Base-by-base conservation (phyloP, 2,329 filamentous ascomycete species). In the Verticillium dahliae region DNA sequence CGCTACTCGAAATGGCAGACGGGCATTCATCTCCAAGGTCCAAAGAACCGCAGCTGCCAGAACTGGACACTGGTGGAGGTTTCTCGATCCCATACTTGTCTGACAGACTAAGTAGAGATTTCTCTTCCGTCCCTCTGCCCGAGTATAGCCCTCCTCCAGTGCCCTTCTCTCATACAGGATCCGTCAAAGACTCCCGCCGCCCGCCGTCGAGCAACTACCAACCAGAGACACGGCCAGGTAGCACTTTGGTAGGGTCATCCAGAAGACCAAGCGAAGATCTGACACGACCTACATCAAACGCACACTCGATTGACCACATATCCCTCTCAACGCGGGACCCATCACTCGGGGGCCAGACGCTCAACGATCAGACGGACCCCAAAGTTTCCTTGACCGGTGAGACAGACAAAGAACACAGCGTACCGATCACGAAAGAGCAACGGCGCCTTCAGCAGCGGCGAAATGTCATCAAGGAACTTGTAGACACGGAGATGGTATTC, bases 401-500 rank as follows among this genome's bases (percentile, higher is more conserved):
- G 65, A 63, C 67, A 67, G 55, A 69, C 56, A 65, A 75, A 64
- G 75, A 82, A 59, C 73, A 76, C 65, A 73, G 78, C 45, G 77
- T 71, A 2, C 72, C 78, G 14, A 74, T 76, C 6, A 77, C 77
- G 35, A 82, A 87, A 63, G 85, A 89, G 65, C 84, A 84, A 63
- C 88, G 89, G 63, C 86, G 90, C n/a, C 79, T 98, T 9, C 85
- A 85, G 58, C 90, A 94, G 71, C 89, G 95, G 22, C 86, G 89
- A 60, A 87, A 96, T 72, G 87, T 96, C 57, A 89, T 98, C 69
- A 93, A 94, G 71, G 95, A 99, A 74, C 80, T 99, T 41, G 84
- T 97, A 56, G 92, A 97, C 69, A 99, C 95, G 0, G 95, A 99
- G 72, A 88, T 92, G 57, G 88, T 89, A 6, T 98, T 96, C 74